Evolutionary conservation across 192 early-diverging fungal genomes (phyloP), one percentile per base, ranked within the genome.

Genomic region (Spizellomyces punctatus): DNA sequence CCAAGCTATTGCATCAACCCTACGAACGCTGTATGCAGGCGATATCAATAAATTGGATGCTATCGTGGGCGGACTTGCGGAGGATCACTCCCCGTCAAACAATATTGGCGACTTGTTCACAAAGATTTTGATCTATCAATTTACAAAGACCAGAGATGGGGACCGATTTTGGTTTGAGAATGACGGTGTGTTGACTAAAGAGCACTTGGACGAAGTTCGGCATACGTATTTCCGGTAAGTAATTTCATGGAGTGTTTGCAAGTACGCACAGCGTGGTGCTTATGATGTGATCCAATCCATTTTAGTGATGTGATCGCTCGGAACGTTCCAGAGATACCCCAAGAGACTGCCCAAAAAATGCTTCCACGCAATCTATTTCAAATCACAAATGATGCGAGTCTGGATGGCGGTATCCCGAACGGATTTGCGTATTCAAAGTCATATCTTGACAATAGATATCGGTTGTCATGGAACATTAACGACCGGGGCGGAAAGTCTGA

Each of bases 161-260:
- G 85, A 86, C 58, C 58, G 80, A 22, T 85, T 78, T 58, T 86
- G 85, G 85, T 86, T 85, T 67, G 81, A 86, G 63, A 80, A 69
- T 17, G 43, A 55, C n/a, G 84, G 81, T n/a, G 79, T 85, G 12
- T 70, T 89, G 9, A 73, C 65, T 7, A 52, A 46, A 5, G 62
- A 60, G 10, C 84, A 88, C 21, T 12, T 56, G 7, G 10, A 16
- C 10, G 72, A 81, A 5, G 21, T 83, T 19, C 10, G 12, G 41
- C 43, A 76, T n/a, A 36, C 27, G 3, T 36, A 36, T 36, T 36
- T 36, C 27, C 27, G 27, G 27, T 36, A 36, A 36, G 27, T 3
- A 3, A 36, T 36, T 36, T 36, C 27, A 36, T 36, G 0, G 1
- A 36, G 27, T 36, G 27, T 2, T 2, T 36, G 27, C 27, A 36